phyloP scores from a whole-genome alignment of 2,329 filamentous ascomycete genomes.

The Monosporascus sp. region DNA sequence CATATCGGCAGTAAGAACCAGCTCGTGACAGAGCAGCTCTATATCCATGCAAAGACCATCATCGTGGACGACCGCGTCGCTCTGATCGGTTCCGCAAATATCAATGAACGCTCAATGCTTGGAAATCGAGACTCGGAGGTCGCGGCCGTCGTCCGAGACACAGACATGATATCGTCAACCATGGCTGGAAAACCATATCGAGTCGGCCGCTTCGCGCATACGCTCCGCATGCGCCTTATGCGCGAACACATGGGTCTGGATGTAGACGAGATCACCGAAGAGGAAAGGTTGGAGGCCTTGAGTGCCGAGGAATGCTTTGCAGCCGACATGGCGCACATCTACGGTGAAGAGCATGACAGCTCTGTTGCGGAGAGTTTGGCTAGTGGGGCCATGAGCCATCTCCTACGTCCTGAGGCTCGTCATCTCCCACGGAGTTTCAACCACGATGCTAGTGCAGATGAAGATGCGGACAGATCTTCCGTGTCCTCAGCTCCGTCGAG shows the following conservation, averaged over 20 bases:
- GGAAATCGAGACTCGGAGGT: constrained; percentile 89
- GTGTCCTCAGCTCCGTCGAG: constrained; percentile 7
- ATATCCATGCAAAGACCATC: constrained; percentile 97
- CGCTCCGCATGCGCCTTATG: constrained; percentile 88
- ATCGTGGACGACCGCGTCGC: constrained; percentile 90
- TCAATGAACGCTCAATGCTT: constrained; percentile 95
- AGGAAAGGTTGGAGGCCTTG: constrained; percentile 64
- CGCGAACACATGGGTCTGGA: constrained; percentile 94
- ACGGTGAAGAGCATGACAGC: constrained; percentile 40
- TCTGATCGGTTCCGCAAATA: constrained; percentile 95
- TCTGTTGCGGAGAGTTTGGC: constrained; percentile 14
- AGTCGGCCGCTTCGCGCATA: constrained; percentile 89
- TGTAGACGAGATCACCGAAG: constrained; percentile 82
- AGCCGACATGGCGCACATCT: constrained; percentile 57
- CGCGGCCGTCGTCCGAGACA: constrained; percentile 84
- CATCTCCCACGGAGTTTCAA: constrained; percentile 20
- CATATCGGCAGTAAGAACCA: constrained; percentile 77
- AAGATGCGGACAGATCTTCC: constrained; percentile 9
- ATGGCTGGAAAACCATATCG: constrained; percentile 89
- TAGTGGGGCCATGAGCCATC: constrained; percentile 9
- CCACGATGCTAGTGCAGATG: constrained; percentile 18
- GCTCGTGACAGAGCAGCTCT: constrained; percentile 90
- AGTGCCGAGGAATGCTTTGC: constrained; percentile 52
- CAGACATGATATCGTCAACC: constrained; percentile 83
- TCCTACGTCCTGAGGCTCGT: constrained; percentile 9